Evolutionary conservation across 2,329 filamentous ascomycete species (phyloP), one percentile per base, ranked within the genome.

Genomic region (Pseudopyricularia cyperi): DNA sequence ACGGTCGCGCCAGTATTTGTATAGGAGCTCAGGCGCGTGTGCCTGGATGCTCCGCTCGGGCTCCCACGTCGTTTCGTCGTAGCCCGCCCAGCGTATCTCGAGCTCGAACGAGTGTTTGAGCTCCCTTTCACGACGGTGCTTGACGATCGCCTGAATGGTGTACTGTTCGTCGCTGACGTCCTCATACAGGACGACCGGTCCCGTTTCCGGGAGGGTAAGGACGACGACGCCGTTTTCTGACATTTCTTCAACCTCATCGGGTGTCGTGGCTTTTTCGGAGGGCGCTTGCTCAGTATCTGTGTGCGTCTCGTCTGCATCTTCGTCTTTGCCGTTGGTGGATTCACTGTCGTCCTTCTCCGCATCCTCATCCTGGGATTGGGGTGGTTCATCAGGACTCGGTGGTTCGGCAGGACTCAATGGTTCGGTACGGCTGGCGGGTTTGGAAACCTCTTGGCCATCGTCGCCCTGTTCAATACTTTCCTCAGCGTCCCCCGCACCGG

Each of bases 11-110:
- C 39, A 51, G 50, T 51, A 51, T 3, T 46, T 35, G 30, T 46
- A 46, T 15, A 51, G 28, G 39, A 42, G 28, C 2, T 46, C 37
- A 11, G 50, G 50, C 3, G 28, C 39, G 7, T 46, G 50, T 4
- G 50, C 50, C 28, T 51, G 50, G 39, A 51, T 46, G 17, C 28
- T 33, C 19, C 50, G 50, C 39, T 51, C 50, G 17, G 50, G 30
- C 37, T 51, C 37, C 50, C 50, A 51, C 12, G 24, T 24, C 17
- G 28, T 7, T 15, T 42, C 50, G 6, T 17, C 17, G 39, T 22
- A 42, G 39, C 26, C 39, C 2, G 33, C 48, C 50, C 50, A 46
- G 12, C 30, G 19, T 42, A 46, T 34, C 12, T 24, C 19, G 12
- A 51, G 30, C 3, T 51, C 50, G 19, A 46, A 46, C 4, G 50